Base-by-base conservation (phyloP, 495 filamentous ascomycete genomes). In the Aspergillus heteromorphus region DNA sequence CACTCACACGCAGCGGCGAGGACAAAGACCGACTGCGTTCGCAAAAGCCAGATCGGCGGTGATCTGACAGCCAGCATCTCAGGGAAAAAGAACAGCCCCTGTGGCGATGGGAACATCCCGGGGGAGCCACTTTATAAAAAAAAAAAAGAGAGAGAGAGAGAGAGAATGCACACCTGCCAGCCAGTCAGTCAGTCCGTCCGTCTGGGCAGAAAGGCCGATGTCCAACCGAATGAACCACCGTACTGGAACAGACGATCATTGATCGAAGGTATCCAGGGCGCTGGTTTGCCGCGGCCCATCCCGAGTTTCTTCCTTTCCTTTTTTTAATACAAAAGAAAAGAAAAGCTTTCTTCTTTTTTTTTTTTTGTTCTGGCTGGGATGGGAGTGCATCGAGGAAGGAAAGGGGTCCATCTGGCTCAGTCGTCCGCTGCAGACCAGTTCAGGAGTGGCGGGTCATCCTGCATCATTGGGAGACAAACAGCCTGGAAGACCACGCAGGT, bases 371-470 rank as follows among this genome's bases (percentile, higher is more conserved):
- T n/a, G n/a, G n/a, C n/a, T n/a, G n/a, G n/a, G n/a, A n/a, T n/a
- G n/a, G n/a, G n/a, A n/a, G 30, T 34, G 30, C 30, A 34, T 34
- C 9, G 30, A 34, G 14, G 30, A 2, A 34, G 30, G 9, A 13
- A n/a, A n/a, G n/a, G n/a, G n/a, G n/a, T n/a, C n/a, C n/a, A n/a
- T n/a, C 30, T 13, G 30, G 40, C 31, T 57, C 43, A 18, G 29
- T 38, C 14, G 27, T 29, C 45, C 40, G 59, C 58, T 56, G 64
- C 57, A 55, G 64, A 48, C 68, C 67, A 68, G 60, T 67, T 70
- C 57, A 62, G 55, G 66, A 73, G 66, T 72, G 68, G 71, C 67
- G 71, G 62, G 66, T 65, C 65, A 62, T 48, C 57, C 64, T 70
- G 65, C 70, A 68, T 68, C 55, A 54, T 54, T 53, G 54, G 67